Percentiles rank a stretch among this genome's conserved stretches.
Evolutionary conservation across 805 yeast genomes (phyloP).

Genomic region (Yamadazyma phyllophila): DNA sequence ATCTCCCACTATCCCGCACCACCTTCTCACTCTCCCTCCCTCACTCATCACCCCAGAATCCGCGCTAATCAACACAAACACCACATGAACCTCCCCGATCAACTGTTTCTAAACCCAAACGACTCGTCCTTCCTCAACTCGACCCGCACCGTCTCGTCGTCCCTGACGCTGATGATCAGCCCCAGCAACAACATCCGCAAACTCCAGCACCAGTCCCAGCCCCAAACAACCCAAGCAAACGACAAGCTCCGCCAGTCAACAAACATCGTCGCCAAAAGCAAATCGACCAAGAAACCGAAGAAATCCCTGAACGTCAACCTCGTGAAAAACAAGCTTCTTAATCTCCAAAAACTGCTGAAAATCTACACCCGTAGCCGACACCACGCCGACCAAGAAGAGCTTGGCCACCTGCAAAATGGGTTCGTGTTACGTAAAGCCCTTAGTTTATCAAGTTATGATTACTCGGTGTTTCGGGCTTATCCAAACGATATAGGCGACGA

Average conservation of each 20-base stretch:
- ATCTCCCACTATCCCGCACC: too few species aligned
- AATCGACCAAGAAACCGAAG: slow-evolving; percentile 11
- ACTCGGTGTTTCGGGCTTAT: slow-evolving; percentile 31
- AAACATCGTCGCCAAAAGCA: slow-evolving; percentile 12
- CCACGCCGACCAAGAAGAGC: not conserved
- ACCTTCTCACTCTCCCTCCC: too few species aligned
- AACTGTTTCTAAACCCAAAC: slow-evolving; percentile 16
- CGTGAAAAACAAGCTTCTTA: slow-evolving; percentile 36
- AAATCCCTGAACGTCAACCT: slow-evolving; percentile 25
- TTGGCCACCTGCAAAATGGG: slow-evolving; percentile 4
- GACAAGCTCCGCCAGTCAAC: slow-evolving; percentile 3
- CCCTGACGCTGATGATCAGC: slow-evolving; percentile 37
- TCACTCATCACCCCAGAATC: too few species aligned
- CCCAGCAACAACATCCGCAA: slow-evolving; percentile 41
- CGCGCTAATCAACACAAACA: too few species aligned
- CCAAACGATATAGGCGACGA: slow-evolving; percentile 18
- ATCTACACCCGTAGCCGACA: slow-evolving; percentile 11
- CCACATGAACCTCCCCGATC: slow-evolving; percentile 11
- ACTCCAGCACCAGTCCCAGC: slow-evolving; percentile 23
- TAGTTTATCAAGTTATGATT: slow-evolving; percentile 34
- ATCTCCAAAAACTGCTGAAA: slow-evolving; percentile 38
- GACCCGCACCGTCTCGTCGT: slow-evolving; percentile 35
- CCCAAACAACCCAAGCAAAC: slow-evolving; percentile 1
- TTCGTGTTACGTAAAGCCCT: slow-evolving; percentile 34
- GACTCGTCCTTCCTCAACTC: slow-evolving; percentile 17